Percentiles rank a stretch among this genome's conserved stretches.
These are phyloP conservation scores for Plasmodium vivax DNA, from an alignment of 169 alveolate species.

Conservation along the genomic window DNA sequence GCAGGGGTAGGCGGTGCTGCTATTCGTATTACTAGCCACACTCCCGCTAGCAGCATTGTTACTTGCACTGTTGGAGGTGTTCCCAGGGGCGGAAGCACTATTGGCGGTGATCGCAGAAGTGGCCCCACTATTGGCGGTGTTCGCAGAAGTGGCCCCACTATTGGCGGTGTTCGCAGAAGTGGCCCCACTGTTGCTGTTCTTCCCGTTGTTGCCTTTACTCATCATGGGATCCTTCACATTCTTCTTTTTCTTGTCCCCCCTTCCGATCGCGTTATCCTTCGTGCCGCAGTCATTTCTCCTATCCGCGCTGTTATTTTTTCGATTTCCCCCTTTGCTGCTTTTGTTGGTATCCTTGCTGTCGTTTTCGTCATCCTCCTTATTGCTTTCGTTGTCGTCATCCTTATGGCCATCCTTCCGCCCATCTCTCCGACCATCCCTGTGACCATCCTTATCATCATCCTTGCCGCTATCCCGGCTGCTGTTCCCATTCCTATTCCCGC, in stretches of 20 bases:
- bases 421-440: not conserved
- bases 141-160: not conserved
- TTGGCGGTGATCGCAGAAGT: too few species aligned
- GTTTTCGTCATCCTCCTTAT: not conserved
- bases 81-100: too few species aligned
- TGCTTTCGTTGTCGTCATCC: not conserved
- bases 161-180: not conserved
- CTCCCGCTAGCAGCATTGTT: not conserved
- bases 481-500: not conserved
- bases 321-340: not conserved
- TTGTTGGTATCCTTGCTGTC: not conserved
- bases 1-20: not conserved
- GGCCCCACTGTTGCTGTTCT: not conserved
- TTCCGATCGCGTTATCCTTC: not conserved
- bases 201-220: not conserved
- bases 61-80: not conserved
- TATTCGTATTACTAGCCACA: not conserved
- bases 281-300: not conserved
- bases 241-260: conserved; percentile 2
- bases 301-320: conserved; percentile 9
- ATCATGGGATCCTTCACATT: not conserved
- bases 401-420: not conserved
- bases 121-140: too few species aligned
- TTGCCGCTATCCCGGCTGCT: not conserved
- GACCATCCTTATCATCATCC: not conserved